These are phyloP conservation scores for Oryza coarctata DNA, from an alignment of 176 grass and related monocot genomes.

Conservation along the genomic window DNA sequence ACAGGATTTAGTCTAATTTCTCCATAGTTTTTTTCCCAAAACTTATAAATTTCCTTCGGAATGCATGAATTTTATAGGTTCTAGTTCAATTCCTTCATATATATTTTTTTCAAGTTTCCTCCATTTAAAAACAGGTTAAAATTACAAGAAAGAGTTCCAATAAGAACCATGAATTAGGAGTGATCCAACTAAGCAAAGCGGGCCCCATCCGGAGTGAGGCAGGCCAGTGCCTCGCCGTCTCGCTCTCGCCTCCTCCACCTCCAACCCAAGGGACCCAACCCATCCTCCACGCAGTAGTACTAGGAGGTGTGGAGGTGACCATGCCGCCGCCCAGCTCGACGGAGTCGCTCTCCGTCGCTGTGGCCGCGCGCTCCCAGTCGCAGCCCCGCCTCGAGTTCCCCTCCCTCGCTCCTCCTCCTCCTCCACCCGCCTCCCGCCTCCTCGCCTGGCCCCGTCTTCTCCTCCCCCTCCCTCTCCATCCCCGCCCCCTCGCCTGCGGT, in stretches of 20 bases:
- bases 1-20: no score
- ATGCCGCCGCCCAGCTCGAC: slow-evolving; percentile 9
- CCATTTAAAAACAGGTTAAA: not conserved
- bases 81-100: not conserved
- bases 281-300: no score
- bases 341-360: not conserved
- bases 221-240: no score
- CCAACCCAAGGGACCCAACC: no score
- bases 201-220: no score
- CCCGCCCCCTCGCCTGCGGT: not conserved
- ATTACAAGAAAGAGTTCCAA: not conserved
- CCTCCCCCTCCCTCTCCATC: slow-evolving; percentile 44
- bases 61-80: not conserved
- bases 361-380: not conserved
- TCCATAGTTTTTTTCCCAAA: no score
- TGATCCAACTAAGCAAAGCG: no score
- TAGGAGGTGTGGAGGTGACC: not conserved
- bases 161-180: not conserved
- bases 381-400: slow-evolving; percentile 32
- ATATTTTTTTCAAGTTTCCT: not conserved
- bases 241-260: no score
- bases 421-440: slow-evolving; percentile 3
- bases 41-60: no score
- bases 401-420: slow-evolving; percentile 56
- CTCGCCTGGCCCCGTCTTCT: slow-evolving; percentile 26